These are phyloP conservation scores for Cladochytrium replicatum DNA, from an alignment of 192 early-diverging fungal genomes.

Conservation along the genomic window DNA sequence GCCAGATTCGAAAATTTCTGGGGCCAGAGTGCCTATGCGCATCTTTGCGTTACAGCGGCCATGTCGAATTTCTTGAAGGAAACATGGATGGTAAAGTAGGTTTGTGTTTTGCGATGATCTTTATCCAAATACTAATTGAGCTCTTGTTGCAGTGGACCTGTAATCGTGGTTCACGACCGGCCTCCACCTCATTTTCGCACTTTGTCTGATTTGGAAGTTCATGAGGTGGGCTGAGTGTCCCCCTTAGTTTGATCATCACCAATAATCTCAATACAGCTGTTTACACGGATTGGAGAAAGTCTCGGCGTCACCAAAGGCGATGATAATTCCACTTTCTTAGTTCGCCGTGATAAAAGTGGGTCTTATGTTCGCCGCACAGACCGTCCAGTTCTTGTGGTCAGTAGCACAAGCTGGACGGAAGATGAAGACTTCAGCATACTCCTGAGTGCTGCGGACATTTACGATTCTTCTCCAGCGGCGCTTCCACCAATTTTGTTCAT, in stretches of 20 bases:
- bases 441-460: conserved; percentile 43
- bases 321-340: too few species aligned
- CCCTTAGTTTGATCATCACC: too few species aligned
- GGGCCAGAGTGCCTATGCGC: conserved; percentile 60
- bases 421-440: conserved; percentile 92
- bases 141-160: conserved; percentile 58
- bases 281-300: too few species aligned
- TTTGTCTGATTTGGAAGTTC: conserved; percentile 51
- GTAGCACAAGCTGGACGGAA: conserved; percentile 88
- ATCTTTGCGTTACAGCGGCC: conserved; percentile 75
- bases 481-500: conserved; percentile 54
- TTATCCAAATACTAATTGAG: too few species aligned
- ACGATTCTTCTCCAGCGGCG: conserved; percentile 28
- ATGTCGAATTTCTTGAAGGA: conserved; percentile 61
- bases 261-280: too few species aligned
- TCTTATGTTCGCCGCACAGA: too few species aligned
- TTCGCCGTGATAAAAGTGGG: too few species aligned
- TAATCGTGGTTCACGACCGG: conserved; percentile 74
- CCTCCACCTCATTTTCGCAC: conserved; percentile 68
- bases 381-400: conserved; percentile 73
- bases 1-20: conserved; percentile 47
- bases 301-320: too few species aligned
- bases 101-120: background rate
- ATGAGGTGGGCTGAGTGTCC: conserved; percentile 47
- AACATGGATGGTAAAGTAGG: conserved; percentile 57